phyloP scores from a whole-genome alignment of 805 yeast genomes.

The Tanozyma kutaoensis region DNA sequence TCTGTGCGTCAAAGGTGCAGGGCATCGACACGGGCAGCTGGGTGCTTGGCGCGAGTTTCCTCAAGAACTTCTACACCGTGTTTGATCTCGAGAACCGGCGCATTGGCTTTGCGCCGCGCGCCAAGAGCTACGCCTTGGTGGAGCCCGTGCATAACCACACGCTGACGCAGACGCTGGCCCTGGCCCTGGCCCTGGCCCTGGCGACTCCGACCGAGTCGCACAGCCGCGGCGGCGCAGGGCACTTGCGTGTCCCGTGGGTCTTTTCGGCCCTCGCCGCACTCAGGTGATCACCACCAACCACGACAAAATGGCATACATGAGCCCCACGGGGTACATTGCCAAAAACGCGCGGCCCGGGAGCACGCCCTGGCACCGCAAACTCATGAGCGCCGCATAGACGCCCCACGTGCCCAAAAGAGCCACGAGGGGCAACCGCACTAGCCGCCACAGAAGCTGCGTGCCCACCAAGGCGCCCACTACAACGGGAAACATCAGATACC shows the following conservation, averaged over 20 bases:
- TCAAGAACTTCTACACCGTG: slow-evolving; percentile 40
- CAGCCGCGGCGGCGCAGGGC: neutral
- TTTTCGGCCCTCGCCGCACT: slow-evolving; percentile 1
- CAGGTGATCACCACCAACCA: slow-evolving; percentile 56
- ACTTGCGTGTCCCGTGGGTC: slow-evolving; percentile 1
- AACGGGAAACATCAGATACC: slow-evolving; percentile 58
- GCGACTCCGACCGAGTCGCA: slow-evolving; percentile 1
- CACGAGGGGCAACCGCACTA: slow-evolving; percentile 36
- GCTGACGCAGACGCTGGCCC: slow-evolving; percentile 1
- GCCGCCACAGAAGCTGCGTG: slow-evolving; percentile 27
- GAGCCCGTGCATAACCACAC: no score
- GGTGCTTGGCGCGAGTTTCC: slow-evolving; percentile 54
- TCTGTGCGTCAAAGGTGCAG: slow-evolving; percentile 54
- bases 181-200: neutral
- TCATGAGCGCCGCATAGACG: slow-evolving; percentile 46
- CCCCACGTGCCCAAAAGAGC: slow-evolving; percentile 45
- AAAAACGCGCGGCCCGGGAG: slow-evolving; percentile 45
- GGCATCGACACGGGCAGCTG: slow-evolving; percentile 36
- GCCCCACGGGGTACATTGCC: slow-evolving; percentile 54
- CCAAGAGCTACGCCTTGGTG: no score
- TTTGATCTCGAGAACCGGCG: slow-evolving; percentile 37
- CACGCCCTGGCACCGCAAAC: slow-evolving; percentile 54
- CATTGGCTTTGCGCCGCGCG: slow-evolving; percentile 34
- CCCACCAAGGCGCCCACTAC: slow-evolving; percentile 39
- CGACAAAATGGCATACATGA: slow-evolving; percentile 47